phyloP scores from a whole-genome alignment of 257 asterid species.

The Solanum verrucosum region DNA sequence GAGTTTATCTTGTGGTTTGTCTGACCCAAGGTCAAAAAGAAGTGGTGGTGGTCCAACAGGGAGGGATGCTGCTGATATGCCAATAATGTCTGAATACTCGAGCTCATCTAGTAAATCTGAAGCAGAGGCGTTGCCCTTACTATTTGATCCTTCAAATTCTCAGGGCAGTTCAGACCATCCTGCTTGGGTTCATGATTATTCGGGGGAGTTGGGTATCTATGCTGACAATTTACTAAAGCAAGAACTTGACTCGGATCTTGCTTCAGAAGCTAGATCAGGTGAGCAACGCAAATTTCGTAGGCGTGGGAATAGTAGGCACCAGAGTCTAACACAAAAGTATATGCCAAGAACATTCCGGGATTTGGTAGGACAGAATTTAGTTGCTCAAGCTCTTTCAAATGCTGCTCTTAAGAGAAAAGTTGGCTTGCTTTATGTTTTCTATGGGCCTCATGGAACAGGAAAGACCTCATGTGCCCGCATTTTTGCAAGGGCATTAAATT shows the following conservation, averaged over 20 bases:
- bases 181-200: slow-evolving; percentile 67
- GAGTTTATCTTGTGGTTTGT: slow-evolving; percentile 85
- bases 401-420: slow-evolving; percentile 57
- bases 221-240: slow-evolving; percentile 72
- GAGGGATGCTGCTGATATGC: slow-evolving; percentile 36
- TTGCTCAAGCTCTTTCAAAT: slow-evolving; percentile 80
- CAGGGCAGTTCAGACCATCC: slow-evolving; percentile 62
- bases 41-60: slow-evolving; percentile 24
- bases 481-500: slow-evolving; percentile 72
- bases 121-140: slow-evolving; percentile 77
- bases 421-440: slow-evolving; percentile 70
- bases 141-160: slow-evolving; percentile 66
- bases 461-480: slow-evolving; percentile 78
- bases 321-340: slow-evolving; percentile 72
- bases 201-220: slow-evolving; percentile 80
- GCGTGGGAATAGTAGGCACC: slow-evolving; percentile 50
- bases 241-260: slow-evolving; percentile 66
- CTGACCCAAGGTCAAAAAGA: slow-evolving; percentile 62
- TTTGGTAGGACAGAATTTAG: slow-evolving; percentile 87
- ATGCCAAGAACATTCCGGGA: slow-evolving; percentile 69
- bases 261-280: slow-evolving; percentile 71
- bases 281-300: slow-evolving; percentile 29
- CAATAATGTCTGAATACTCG: slow-evolving; percentile 43
- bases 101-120: slow-evolving; percentile 63
- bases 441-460: slow-evolving; percentile 91